Evolutionary conservation across 1,284 basidiomycete species (phyloP), one percentile per base, ranked within the genome.

Genomic region (Flammula alnicola): DNA sequence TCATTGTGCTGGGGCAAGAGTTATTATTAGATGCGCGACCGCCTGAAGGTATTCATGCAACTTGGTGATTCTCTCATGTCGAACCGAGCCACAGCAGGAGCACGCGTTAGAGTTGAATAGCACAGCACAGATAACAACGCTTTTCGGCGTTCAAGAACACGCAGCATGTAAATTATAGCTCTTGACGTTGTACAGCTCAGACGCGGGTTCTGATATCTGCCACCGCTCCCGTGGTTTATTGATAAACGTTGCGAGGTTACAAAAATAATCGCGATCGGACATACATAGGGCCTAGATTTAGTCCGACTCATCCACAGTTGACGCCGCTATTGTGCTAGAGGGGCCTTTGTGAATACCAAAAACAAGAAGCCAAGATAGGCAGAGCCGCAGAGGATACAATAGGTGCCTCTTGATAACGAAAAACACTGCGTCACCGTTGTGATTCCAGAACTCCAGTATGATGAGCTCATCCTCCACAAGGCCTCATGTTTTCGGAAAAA

Each of bases 11-110:
- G 26, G 12, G 4, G 5, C 6, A n/a, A 7, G n/a, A 25, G n/a
- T 20, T 39, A 39, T 39, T 25, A 14, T 39, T 39, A 26, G 37
- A 25, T 11, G 12, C 16, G 3, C 16, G 8, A 39, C 17, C 19
- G 37, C n/a, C n/a, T 39, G n/a, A 39, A 16, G 23, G n/a, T 14
- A 22, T n/a, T 14, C 23, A 39, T 39, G 37, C 22, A 39, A 39
- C 22, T 14, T n/a, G 22, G 22, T 12, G 22, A 26, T 16, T 14
- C 22, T 25, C 22, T 16, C 22, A 39, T 39, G 37, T 11, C 22
- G 37, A 39, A 16, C 12, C 26, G 37, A 14, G 37, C 23, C 12
- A 25, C 37, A 16, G 22, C n/a, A 5, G 12, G 9, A 3, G 22
- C 26, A 11, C 11, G 6, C 11, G 37, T 39, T 25, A 39, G 22